Percentiles rank a stretch among this genome's conserved stretches.
Evolutionary conservation across 129 eudicot genomes (phyloP).

Genomic region (Apium graveolens): DNA sequence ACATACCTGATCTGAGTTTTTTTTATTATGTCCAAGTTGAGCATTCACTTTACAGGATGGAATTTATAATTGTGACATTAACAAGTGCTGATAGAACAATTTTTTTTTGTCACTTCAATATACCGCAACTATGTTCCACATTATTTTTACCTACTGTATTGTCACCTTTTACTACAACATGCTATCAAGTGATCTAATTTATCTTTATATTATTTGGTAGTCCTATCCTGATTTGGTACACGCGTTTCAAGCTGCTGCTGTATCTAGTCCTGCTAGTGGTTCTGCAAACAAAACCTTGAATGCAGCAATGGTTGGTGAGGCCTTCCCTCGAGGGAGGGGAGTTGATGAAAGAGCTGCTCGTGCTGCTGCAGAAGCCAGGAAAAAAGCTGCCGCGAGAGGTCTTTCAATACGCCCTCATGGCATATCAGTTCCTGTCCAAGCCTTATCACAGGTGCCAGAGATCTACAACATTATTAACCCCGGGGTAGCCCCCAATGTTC

Average conservation of each 20-base stretch:
- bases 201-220: conserved; percentile 19
- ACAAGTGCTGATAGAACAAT: not conserved
- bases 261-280: conserved; percentile 18
- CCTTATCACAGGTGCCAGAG: conserved; percentile 44
- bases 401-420: conserved; percentile 57
- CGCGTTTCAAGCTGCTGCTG: conserved; percentile 71
- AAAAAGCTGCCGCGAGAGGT: conserved; percentile 90
- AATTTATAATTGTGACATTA: not conserved
- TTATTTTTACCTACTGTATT: not conserved
- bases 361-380: conserved; percentile 69
- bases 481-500: conserved; percentile 32
- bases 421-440: conserved; percentile 60
- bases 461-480: conserved; percentile 63
- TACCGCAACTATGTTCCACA: not conserved
- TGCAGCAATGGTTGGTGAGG: conserved; percentile 36
- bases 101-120: not conserved
- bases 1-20: not conserved
- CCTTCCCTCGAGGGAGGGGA: conserved; percentile 70
- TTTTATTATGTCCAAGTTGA: too few relatives aligned
- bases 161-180: not conserved
- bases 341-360: conserved; percentile 80
- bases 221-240: conserved; percentile 72
- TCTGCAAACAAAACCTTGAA: conserved; percentile 23
- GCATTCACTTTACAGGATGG: not conserved
- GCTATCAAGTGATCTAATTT: not conserved